These are phyloP conservation scores for Penicillium canariense DNA, from an alignment of 495 filamentous ascomycete species.

Conservation along the genomic window DNA sequence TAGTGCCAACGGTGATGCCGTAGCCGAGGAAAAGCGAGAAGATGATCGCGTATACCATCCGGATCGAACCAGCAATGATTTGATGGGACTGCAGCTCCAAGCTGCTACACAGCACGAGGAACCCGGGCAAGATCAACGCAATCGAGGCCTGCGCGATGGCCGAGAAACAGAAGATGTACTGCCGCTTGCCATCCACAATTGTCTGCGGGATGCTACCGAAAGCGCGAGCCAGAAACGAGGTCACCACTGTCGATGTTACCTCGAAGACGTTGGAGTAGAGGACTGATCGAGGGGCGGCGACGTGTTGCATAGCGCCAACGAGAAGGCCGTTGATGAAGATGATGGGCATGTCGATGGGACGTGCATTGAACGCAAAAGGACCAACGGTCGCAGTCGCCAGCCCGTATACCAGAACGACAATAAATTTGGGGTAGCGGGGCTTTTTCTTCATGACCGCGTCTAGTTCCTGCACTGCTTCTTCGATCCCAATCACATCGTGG, in stretches of 20 bases:
- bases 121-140: slow-evolving; percentile 85
- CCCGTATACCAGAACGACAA: slow-evolving; percentile 73
- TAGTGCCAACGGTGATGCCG: slow-evolving; percentile 88
- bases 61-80: slow-evolving; percentile 86
- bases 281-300: slow-evolving; percentile 71
- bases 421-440: slow-evolving; percentile 61
- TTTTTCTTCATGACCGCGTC: slow-evolving; percentile 64
- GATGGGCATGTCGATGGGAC: slow-evolving; percentile 81
- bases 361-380: slow-evolving; percentile 82
- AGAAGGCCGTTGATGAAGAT: slow-evolving; percentile 79
- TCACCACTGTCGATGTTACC: slow-evolving; percentile 75
- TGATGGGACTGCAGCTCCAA: slow-evolving; percentile 81
- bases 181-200: slow-evolving; percentile 36
- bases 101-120: slow-evolving; percentile 73
- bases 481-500: slow-evolving; percentile 78
- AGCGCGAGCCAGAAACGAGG: slow-evolving; percentile 77
- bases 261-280: slow-evolving; percentile 82
- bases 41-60: slow-evolving; percentile 91
- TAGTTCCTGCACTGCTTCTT: slow-evolving; percentile 71
- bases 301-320: slow-evolving; percentile 76
- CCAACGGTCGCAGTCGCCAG: slow-evolving; percentile 73
- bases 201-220: slow-evolving; percentile 70
- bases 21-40: slow-evolving; percentile 91
- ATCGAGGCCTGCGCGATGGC: slow-evolving; percentile 88
- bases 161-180: slow-evolving; percentile 78